Evolutionary conservation across 805 yeast genomes (phyloP), one percentile per base, ranked within the genome.

Genomic region (Wickerhamomyces chambardii): DNA sequence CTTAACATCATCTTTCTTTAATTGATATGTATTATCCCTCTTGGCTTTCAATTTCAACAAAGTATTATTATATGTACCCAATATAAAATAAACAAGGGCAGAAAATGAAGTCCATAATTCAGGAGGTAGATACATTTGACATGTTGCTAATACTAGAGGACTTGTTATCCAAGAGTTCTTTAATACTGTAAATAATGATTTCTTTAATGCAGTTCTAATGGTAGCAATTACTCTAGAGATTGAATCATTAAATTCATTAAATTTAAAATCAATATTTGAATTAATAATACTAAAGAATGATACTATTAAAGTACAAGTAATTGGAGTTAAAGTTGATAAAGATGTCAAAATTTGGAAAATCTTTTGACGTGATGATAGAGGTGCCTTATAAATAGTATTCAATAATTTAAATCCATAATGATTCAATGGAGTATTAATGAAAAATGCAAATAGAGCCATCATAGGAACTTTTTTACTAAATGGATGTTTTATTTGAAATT

Each of bases 61-160:
- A 5, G 75, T 67, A 47, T 78, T 78, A 45, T 78, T 81, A 36
- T 66, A 64, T 2, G 84, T 78, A 1, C 83, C 83, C 37, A 78
- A 56, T 5, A 77, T 49, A 43, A 77, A 77, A 46, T 69, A 76
- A 17, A 77, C 70, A 24, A 73, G 42, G 43, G 68, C 70, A 56
- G 75, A 75, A 50, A 76, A 78, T 3, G 73, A 74, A 10, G 74
- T 77, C 86, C 86, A 78, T 22, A 69, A 56, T 45, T 76, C 73
- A 2, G 79, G 78, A 8, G 65, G 60, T 11, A 78, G 44, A 41
- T 64, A 74, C 34, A 61, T 69, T 48, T 78, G 86, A 5, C 84
- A 82, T 22, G 75, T 39, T 1, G 68, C 45, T 47, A 76, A 55
- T 5, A 76, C 67, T 3, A 70, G 46, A 11, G 74, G 68, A 27